Conservation (phyloP, 441 rosid genomes). For the Mallotus japonicus region DNA sequence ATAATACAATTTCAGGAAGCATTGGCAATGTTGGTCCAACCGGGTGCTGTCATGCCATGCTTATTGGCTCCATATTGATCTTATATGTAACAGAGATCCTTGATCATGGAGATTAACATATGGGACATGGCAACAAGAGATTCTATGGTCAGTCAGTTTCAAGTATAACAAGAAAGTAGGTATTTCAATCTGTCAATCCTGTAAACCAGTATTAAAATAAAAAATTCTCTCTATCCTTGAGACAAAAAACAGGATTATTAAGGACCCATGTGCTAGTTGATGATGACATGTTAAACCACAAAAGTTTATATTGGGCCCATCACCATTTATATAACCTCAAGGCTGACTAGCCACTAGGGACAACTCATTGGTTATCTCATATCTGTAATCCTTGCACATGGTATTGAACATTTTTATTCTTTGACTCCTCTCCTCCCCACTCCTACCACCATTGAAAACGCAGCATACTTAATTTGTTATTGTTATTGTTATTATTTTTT, state of each 20-base stretch:
- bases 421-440: conserved; percentile 13
- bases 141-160: background rate
- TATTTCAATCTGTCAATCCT: conserved; percentile 5
- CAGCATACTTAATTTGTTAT: too few species aligned
- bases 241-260: conserved; percentile 19
- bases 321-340: conserved; percentile 13
- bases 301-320: conserved; percentile 31
- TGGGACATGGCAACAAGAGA: conserved; percentile 1
- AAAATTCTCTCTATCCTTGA: background rate
- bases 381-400: conserved; percentile 40
- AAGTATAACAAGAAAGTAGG: conserved; percentile 13
- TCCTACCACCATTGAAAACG: background rate
- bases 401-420: conserved; percentile 11
- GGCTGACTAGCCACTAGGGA: conserved; percentile 15
- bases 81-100: background rate
- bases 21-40: background rate
- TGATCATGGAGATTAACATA: conserved; percentile 4
- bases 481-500: background rate
- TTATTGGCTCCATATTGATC: conserved; percentile 11
- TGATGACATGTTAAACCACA: conserved; percentile 25
- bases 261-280: conserved; percentile 39
- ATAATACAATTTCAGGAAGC: conserved; percentile 8
- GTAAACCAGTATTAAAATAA: background rate
- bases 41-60: background rate
- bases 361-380: conserved; percentile 37